Percentiles rank a stretch among this genome's conserved stretches.
These are phyloP conservation scores for Lenwebbia sp. DNA, from an alignment of 345 rosid genomes.

Conservation along the genomic window DNA sequence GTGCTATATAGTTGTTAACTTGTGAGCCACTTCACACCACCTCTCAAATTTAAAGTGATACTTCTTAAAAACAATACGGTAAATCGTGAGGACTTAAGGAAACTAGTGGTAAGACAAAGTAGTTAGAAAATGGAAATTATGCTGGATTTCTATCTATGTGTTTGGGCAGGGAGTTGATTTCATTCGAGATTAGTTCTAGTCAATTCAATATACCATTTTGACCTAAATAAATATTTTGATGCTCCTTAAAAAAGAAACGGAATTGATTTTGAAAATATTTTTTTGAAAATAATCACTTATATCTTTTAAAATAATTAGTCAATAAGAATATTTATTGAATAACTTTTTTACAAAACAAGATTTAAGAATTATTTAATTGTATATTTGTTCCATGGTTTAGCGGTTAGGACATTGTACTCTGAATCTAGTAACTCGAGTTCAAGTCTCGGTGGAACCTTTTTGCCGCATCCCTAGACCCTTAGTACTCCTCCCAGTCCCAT, in stretches of 20 bases:
- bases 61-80: background rate
- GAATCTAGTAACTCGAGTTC: conserved; percentile 98
- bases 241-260: background rate
- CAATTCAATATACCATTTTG: background rate
- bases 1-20: too few relatives aligned
- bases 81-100: background rate
- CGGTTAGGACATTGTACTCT: conserved; percentile 89
- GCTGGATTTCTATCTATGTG: background rate
- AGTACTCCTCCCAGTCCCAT: too few relatives aligned
- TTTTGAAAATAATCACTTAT: background rate
- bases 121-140: background rate
- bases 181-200: rapidly evolving
- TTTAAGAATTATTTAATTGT: too few relatives aligned
- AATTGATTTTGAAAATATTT: background rate
- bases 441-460: conserved; percentile 78
- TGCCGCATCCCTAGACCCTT: background rate
- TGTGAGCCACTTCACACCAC: too few relatives aligned
- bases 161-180: background rate
- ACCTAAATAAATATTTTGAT: rapidly evolving
- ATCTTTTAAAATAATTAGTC: background rate
- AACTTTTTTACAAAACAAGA: too few relatives aligned
- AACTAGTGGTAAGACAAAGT: background rate
- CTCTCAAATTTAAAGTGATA: too few relatives aligned
- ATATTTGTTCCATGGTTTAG: conserved; percentile 50
- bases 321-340: background rate